Conservation (phyloP, 805 yeast species). For the Starmera caribaea region DNA sequence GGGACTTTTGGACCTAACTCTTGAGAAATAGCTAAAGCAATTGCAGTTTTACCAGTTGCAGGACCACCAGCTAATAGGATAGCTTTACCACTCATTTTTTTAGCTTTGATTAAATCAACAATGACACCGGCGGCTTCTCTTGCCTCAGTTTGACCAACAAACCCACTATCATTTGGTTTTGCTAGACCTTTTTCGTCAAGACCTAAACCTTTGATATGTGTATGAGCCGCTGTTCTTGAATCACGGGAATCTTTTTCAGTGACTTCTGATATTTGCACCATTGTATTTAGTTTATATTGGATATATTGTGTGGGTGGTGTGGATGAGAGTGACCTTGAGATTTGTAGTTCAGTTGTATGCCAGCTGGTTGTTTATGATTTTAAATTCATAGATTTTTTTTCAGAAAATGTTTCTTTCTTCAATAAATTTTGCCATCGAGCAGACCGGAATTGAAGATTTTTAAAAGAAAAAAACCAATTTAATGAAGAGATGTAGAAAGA, state of each 20-base stretch:
- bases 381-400: no score
- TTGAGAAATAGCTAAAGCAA: slow-evolving; percentile 92
- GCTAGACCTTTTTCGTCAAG: slow-evolving; percentile 86
- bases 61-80: slow-evolving; percentile 94
- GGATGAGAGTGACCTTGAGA: no score
- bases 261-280: slow-evolving; percentile 77
- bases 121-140: slow-evolving; percentile 92
- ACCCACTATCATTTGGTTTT: slow-evolving; percentile 78
- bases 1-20: slow-evolving; percentile 97
- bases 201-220: slow-evolving; percentile 93
- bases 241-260: slow-evolving; percentile 44
- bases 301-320: no score
- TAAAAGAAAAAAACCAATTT: no score
- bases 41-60: slow-evolving; percentile 96
- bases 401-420: no score
- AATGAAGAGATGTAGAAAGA: no score
- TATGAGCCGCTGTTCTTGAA: slow-evolving; percentile 86
- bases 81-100: slow-evolving; percentile 94
- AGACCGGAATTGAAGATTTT: no score
- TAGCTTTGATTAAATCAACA: slow-evolving; percentile 86
- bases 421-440: no score
- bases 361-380: no score
- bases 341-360: no score
- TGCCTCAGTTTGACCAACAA: slow-evolving; percentile 61
- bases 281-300: no score